Percentiles rank a stretch among this genome's conserved stretches.
Evolutionary conservation across 805 yeast genomes (phyloP).

Genomic region (Sugiyamaella smithiae): DNA sequence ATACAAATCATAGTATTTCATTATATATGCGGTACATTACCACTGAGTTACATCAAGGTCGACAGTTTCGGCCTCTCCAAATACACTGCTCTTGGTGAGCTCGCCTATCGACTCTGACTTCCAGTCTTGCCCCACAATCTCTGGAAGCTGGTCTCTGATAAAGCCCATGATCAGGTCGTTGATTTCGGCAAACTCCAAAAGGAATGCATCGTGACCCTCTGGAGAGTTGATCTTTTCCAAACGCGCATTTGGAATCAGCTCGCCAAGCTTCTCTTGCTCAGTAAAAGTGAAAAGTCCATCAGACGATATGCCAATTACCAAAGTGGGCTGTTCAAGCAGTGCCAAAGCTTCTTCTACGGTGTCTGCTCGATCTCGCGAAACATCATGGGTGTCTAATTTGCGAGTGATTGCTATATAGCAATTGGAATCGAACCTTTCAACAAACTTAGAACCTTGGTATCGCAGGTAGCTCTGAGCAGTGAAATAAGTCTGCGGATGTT

Average conservation of each 20-base stretch:
- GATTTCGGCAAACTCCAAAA: slow-evolving; percentile 82
- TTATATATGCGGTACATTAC: no score
- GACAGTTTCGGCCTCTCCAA: slow-evolving; percentile 83
- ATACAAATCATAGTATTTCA: no score
- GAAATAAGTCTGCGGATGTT: slow-evolving; percentile 56
- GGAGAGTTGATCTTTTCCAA: slow-evolving; percentile 79
- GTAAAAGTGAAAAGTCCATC: slow-evolving; percentile 91
- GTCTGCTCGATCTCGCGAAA: slow-evolving; percentile 70
- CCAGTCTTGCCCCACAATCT: slow-evolving; percentile 52
- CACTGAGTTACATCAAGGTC: slow-evolving; percentile 87
- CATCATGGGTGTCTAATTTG: slow-evolving; percentile 92
- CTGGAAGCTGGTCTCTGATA: slow-evolving; percentile 54
- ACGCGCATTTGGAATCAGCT: slow-evolving; percentile 63
- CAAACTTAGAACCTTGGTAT: slow-evolving; percentile 91
- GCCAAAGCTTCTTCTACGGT: slow-evolving; percentile 51
- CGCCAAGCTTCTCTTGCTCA: slow-evolving; percentile 84
- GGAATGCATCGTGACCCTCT: slow-evolving; percentile 97
- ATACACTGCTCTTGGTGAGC: slow-evolving; percentile 48
- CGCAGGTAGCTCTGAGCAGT: slow-evolving; percentile 94
- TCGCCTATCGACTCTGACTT: slow-evolving; percentile 41
- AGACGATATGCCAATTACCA: slow-evolving; percentile 83
- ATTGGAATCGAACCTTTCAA: slow-evolving; percentile 89
- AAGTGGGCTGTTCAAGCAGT: slow-evolving; percentile 66
- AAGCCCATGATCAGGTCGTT: slow-evolving; percentile 69
- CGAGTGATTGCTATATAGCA: slow-evolving; percentile 93